Evolutionary conservation across 176 grass and related monocot species (phyloP), one percentile per base, ranked within the genome.

Genomic region (Tillandsia fasciculata): DNA sequence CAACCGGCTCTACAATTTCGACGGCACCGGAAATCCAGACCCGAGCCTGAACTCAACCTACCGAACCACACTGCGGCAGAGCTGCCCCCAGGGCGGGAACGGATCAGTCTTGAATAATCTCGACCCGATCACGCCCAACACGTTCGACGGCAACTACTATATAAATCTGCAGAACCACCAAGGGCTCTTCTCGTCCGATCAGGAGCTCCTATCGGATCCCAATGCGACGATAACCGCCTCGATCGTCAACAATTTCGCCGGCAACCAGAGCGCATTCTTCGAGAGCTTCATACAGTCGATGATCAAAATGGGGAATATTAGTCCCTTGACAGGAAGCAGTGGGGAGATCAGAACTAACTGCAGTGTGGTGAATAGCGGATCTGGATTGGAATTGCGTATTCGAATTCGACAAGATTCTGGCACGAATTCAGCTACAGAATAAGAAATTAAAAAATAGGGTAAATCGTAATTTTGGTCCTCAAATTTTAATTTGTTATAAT

Each of bases 141-240:
- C 79, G 26, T 96, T 96, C 75, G 91, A 96, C 74, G 86, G 86
- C 76, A 80, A 63, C 75, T 96, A 96, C 84, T 88, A 74, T 80
- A 76, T 9, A 75, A 96, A 96, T 79, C 81, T 96, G 8, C 57
- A 87, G 3, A 67, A 52, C 23, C 83, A 86, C 72, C 81, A 84
- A 61, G 91, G 82, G 2, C 76, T 96, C 48, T 79, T 96, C 51
- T 85, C 88, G 81, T 96, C 91, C 6, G 91, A 96, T 79, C 91
- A 96, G 73, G 78, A 96, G 78, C 85, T 96, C 27, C 56, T 61
- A 15, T 61, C 56, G 42, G 81, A 78, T 51, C 58, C 0, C 52
- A 78, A 81, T 1, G 91, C 86, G 4, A 88, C 84, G 33, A 42
- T 85, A 1, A 86, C 87, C 0, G 85, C 87, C 61, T 68, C 71